Percentiles rank a stretch among this genome's conserved stretches.
These are phyloP conservation scores for Carallia brachiata DNA, from an alignment of 345 rosid species.

Conservation along the genomic window DNA sequence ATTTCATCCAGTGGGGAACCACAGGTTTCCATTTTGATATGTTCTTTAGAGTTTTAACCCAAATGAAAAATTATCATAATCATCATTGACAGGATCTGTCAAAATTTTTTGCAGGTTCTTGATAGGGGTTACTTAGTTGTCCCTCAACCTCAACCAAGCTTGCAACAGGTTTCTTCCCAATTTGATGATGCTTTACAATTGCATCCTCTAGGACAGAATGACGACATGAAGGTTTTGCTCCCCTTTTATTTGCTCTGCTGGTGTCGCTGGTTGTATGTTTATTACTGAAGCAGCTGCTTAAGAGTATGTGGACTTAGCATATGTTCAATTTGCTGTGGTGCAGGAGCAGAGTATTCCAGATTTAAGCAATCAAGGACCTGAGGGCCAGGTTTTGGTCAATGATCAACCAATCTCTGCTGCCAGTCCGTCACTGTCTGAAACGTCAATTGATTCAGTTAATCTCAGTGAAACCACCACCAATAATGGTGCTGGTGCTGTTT, in stretches of 20 bases:
- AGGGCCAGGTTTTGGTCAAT: slow-evolving; percentile 44
- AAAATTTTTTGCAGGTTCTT: slow-evolving; percentile 43
- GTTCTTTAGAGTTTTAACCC: slow-evolving; percentile 7
- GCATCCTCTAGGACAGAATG: slow-evolving; percentile 40
- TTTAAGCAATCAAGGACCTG: slow-evolving; percentile 35
- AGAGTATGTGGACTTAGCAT: slow-evolving; percentile 5
- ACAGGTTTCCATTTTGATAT: slow-evolving; percentile 43
- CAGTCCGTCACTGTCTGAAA: slow-evolving; percentile 35
- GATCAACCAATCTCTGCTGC: slow-evolving; percentile 50
- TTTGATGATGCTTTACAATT: slow-evolving; percentile 56
- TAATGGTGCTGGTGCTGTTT: slow-evolving; percentile 29
- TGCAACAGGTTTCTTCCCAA: slow-evolving; percentile 67
- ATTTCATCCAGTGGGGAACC: slow-evolving; percentile 51
- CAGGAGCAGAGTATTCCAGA: slow-evolving; percentile 48
- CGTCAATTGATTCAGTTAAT: slow-evolving; percentile 34
- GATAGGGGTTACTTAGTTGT: slow-evolving; percentile 42
- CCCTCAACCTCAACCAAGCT: slow-evolving; percentile 49
- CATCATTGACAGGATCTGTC: not conserved
- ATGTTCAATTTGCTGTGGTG: slow-evolving; percentile 23
- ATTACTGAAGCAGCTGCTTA: not conserved
- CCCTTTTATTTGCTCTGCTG: slow-evolving; percentile 5
- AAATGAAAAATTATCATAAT: slow-evolving; percentile 1
- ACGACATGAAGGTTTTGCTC: slow-evolving; percentile 54
- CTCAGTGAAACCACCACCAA: slow-evolving; percentile 28
- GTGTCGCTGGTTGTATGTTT: slow-evolving; percentile 9